Conservation (phyloP, 2,329 filamentous ascomycete species). For the Xylaria sp. region DNA sequence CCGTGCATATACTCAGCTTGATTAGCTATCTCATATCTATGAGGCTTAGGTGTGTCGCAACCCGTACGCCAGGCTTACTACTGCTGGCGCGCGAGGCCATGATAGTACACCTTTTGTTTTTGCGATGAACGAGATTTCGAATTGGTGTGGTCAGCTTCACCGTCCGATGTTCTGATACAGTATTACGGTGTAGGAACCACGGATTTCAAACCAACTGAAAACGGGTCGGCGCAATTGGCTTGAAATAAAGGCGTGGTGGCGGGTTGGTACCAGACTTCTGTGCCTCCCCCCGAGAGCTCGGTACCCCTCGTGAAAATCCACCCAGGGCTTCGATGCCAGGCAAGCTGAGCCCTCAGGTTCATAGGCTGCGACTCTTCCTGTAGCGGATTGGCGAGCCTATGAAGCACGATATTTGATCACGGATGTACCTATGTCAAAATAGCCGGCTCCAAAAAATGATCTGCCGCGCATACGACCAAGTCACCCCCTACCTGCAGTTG, state of each 20-base stretch:
- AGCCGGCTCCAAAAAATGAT: constrained; percentile 3
- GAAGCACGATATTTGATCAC: constrained; percentile 10
- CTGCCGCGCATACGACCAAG: background rate
- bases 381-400: constrained; percentile 9
- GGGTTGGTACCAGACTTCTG: constrained; percentile 1
- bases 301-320: background rate
- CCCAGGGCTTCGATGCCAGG: background rate
- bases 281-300: constrained; percentile 1
- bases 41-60: background rate
- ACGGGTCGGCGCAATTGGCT: constrained; percentile 13
- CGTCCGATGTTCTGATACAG: constrained; percentile 14
- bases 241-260: constrained; percentile 13
- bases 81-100: background rate
- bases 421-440: constrained; percentile 10
- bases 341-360: background rate
- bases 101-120: constrained; percentile 7
- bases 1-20: background rate
- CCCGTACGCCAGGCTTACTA: background rate
- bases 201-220: constrained; percentile 21
- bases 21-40: background rate
- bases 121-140: constrained; percentile 4
- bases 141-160: background rate
- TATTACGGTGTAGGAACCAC: background rate
- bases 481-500: background rate
- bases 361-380: constrained; percentile 14